phyloP scores from a whole-genome alignment of 495 filamentous ascomycete species.

The Penicillium arizonense region DNA sequence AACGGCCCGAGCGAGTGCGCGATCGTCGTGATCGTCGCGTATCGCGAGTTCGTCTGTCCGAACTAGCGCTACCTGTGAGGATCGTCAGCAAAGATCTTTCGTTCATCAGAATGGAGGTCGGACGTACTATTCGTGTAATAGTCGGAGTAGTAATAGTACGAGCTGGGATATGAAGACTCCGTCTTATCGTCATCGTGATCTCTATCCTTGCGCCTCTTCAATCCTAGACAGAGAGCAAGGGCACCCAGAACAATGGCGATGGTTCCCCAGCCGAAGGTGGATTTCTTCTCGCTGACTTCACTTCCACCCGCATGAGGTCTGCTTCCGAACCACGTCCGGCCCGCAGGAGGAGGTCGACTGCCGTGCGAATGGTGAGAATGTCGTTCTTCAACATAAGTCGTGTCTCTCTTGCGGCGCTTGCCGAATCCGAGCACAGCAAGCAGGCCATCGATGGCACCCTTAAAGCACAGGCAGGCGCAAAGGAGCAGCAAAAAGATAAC shows the following conservation, averaged over 20 bases:
- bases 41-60: conserved; percentile 48
- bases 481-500: conserved; percentile 68
- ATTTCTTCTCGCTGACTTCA: conserved; percentile 51
- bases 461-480: conserved; percentile 72
- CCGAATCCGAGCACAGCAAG: conserved; percentile 66
- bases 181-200: conserved; percentile 46
- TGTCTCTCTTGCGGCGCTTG: conserved; percentile 46
- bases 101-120: not conserved
- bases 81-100: conserved; percentile 8
- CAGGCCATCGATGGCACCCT: conserved; percentile 60
- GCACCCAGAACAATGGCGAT: conserved; percentile 62
- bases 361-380: conserved; percentile 54
- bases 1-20: conserved; percentile 34
- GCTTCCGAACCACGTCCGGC: conserved; percentile 66
- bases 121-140: conserved; percentile 48
- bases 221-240: conserved; percentile 69
- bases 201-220: conserved; percentile 62
- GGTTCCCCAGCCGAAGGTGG: conserved; percentile 54
- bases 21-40: conserved; percentile 44
- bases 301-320: conserved; percentile 47
- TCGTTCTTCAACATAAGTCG: conserved; percentile 67
- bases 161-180: conserved; percentile 44
- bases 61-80: conserved; percentile 46
- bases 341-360: conserved; percentile 52
- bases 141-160: conserved; percentile 45